Percentiles rank a stretch among this genome's conserved stretches.
Evolutionary conservation across 306 rosid species (phyloP).

Genomic region (Pueraria montana): DNA sequence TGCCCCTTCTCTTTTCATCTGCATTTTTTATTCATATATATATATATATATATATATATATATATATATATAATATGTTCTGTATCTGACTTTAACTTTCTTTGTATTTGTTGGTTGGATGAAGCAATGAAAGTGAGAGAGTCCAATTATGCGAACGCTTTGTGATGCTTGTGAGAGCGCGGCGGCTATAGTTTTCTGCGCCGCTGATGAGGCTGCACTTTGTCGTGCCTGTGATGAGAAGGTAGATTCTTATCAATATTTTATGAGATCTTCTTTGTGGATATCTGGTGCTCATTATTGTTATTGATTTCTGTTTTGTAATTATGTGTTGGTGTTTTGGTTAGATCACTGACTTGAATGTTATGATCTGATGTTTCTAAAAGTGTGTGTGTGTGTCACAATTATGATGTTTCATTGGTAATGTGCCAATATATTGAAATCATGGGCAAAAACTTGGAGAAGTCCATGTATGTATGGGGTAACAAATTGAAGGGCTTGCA

Average conservation of each 20-base stretch:
- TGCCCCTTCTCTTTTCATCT: background rate
- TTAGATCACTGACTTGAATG: constrained; percentile 24
- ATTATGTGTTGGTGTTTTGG: background rate
- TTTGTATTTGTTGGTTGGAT: constrained; percentile 36
- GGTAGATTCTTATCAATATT: constrained; percentile 48
- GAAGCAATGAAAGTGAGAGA: constrained; percentile 76
- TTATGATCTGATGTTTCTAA: constrained; percentile 19
- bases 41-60: background rate
- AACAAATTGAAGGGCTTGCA: constrained; percentile 22
- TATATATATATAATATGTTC: background rate
- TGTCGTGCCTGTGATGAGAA: constrained; percentile 93
- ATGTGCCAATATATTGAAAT: constrained; percentile 37
- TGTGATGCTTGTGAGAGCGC: constrained; percentile 99
- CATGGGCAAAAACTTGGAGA: background rate
- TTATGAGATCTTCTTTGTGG: background rate
- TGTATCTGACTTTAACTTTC: constrained; percentile 41
- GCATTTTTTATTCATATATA: background rate
- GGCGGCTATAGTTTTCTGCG: constrained; percentile 94
- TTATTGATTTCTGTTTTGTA: background rate
- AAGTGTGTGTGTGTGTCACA: background rate
- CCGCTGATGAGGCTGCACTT: constrained; percentile 99
- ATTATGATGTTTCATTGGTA: constrained; percentile 25
- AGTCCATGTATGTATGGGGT: background rate
- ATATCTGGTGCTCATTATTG: background rate
- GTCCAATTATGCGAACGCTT: constrained; percentile 88